phyloP scores from a whole-genome alignment of 805 yeast species.

The Ogataea wickerhamii region DNA sequence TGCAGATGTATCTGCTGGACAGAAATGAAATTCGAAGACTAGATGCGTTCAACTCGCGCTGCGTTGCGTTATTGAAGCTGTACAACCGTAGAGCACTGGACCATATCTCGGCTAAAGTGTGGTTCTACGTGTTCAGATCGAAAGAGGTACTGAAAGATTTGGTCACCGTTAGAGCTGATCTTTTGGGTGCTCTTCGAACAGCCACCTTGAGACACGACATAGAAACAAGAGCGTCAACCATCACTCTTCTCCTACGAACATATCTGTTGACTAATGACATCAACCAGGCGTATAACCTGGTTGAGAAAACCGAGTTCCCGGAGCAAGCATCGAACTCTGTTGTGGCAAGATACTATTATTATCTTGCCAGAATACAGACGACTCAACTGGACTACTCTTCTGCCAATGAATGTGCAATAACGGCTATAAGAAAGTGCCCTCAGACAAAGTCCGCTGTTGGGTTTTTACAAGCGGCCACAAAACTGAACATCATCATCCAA shows the following conservation, averaged over 20 bases:
- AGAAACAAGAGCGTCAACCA: conserved; percentile 85
- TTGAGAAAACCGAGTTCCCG: conserved; percentile 87
- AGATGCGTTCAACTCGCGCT: conserved; percentile 49
- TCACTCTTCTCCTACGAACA: conserved; percentile 80
- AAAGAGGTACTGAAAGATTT: conserved; percentile 59
- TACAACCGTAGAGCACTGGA: conserved; percentile 84
- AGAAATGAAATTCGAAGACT: conserved; percentile 45
- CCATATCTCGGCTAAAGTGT: conserved; percentile 79
- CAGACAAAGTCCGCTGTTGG: conserved; percentile 83
- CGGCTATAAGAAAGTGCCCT: conserved; percentile 96
- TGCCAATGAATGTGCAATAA: conserved; percentile 84
- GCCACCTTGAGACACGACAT: conserved; percentile 89
- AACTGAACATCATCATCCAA: conserved; percentile 83
- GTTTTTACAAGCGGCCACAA: conserved; percentile 84
- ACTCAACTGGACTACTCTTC: conserved; percentile 89
- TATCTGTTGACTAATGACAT: conserved; percentile 77
- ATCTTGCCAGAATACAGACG: conserved; percentile 85
- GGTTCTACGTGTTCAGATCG: conserved; percentile 86
- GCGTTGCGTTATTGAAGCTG: conserved; percentile 51
- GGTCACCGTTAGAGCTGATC: conserved; percentile 59
- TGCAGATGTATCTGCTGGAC: conserved; percentile 75
- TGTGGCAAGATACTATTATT: conserved; percentile 88
- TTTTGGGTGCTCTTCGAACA: conserved; percentile 75
- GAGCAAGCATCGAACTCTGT: conserved; percentile 73
- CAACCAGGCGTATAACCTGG: conserved; percentile 82